phyloP scores from a whole-genome alignment of 257 asterid genomes.

The Lithospermum erythrorhizon region DNA sequence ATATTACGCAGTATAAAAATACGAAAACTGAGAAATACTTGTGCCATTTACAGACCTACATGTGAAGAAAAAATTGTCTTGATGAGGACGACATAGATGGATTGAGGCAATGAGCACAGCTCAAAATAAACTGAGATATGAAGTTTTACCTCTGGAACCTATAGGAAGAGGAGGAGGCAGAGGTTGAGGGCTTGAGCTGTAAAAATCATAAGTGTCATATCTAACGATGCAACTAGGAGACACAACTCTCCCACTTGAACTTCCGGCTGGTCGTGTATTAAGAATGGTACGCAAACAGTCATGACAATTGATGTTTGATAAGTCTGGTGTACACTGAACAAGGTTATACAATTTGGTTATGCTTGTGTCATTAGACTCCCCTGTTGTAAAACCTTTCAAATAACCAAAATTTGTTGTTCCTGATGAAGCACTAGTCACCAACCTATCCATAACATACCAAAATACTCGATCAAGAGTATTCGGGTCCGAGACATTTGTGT shows the following conservation, averaged over 20 bases:
- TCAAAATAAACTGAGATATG: not conserved
- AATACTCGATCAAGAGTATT: no score
- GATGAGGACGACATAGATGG: no score
- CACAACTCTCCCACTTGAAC: slow-evolving; percentile 5
- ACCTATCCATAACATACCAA: no score
- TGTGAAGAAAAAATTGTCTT: no score
- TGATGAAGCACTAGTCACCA: not conserved
- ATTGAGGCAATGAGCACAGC: no score
- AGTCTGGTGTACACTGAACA: slow-evolving; percentile 21
- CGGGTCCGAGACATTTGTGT: no score
- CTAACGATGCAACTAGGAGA: slow-evolving; percentile 13
- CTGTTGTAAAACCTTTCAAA: slow-evolving; percentile 6
- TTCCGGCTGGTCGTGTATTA: fast-evolving
- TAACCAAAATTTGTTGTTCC: not conserved
- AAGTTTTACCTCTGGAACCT: not conserved
- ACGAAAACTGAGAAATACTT: no score
- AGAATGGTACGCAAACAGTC: slow-evolving; percentile 6
- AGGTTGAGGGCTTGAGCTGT: not conserved
- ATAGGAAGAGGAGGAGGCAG: not conserved
- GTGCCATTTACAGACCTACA: not conserved
- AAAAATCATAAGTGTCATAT: slow-evolving; percentile 10
- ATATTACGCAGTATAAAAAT: no score
- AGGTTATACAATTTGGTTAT: not conserved
- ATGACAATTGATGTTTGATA: slow-evolving; percentile 1
- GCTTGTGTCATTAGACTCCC: not conserved